These are phyloP conservation scores for Endocalyx cinctus DNA, from an alignment of 2,329 filamentous ascomycete species.

Conservation along the genomic window DNA sequence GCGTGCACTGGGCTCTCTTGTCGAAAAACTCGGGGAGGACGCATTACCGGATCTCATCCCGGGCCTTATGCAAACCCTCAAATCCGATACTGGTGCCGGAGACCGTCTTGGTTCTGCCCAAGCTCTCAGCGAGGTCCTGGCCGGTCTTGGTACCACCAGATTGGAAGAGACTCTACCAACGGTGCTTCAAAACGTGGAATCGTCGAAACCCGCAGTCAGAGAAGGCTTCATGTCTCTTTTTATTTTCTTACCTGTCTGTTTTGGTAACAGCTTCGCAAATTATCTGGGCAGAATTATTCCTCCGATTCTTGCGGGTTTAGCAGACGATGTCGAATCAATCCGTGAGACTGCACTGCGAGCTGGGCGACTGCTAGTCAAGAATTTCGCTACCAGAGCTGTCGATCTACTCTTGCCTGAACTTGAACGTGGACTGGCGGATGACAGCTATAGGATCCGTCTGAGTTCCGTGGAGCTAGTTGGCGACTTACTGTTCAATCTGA, in stretches of 20 bases:
- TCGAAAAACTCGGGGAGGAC: constrained; percentile 97
- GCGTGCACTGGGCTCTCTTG: constrained; percentile 89
- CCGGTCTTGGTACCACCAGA: constrained; percentile 85
- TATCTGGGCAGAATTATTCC: constrained; percentile 96
- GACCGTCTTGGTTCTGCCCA: constrained; percentile 95
- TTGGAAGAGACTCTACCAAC: constrained; percentile 95
- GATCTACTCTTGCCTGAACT: constrained; percentile 91
- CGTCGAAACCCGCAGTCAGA: constrained; percentile 81
- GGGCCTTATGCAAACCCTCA: constrained; percentile 94
- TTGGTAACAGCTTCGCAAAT: constrained; percentile 95
- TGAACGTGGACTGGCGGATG: constrained; percentile 93
- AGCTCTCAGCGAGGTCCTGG: constrained; percentile 92
- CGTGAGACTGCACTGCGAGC: constrained; percentile 94
- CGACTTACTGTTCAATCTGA: constrained; percentile 95
- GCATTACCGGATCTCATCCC: constrained; percentile 95
- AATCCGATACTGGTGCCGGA: constrained; percentile 93
- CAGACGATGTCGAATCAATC: constrained; percentile 94
- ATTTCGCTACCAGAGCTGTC: constrained; percentile 92
- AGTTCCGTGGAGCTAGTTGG: constrained; percentile 97
- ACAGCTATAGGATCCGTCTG: constrained; percentile 95
- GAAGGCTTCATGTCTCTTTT: constrained; percentile 99
- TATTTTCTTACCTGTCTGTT: constrained; percentile 97
- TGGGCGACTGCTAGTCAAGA: constrained; percentile 92
- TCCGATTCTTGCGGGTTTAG: constrained; percentile 86
- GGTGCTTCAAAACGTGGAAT: constrained; percentile 92